Conservation (phyloP, 352 stramenopile genomes). For the Pythium periplocum region DNA sequence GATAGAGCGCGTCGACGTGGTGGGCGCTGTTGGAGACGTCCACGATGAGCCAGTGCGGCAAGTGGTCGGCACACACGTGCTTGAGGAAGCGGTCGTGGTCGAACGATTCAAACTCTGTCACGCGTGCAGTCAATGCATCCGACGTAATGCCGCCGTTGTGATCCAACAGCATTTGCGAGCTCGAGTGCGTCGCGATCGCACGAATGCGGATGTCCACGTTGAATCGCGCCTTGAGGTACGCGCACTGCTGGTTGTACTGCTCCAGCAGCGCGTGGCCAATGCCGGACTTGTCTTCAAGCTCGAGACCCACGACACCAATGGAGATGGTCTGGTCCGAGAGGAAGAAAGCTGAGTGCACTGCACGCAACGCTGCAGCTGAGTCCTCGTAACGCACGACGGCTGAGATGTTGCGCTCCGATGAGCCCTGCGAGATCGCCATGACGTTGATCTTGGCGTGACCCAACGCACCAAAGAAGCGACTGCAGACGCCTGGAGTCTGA, state of each 20-base stretch:
- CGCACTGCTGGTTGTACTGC: slow-evolving; percentile 81
- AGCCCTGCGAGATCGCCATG: slow-evolving; percentile 93
- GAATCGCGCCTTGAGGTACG: slow-evolving; percentile 76
- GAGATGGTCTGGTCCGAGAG: slow-evolving; percentile 91
- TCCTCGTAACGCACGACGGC: slow-evolving; percentile 88
- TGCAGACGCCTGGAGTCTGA: slow-evolving; percentile 87
- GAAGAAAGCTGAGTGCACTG: slow-evolving; percentile 94
- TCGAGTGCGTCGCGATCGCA: slow-evolving; percentile 62
- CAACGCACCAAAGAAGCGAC: slow-evolving; percentile 92
- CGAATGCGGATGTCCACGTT: slow-evolving; percentile 83
- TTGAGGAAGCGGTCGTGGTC: slow-evolving; percentile 64
- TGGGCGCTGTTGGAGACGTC: slow-evolving; percentile 89
- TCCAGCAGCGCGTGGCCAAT: slow-evolving; percentile 86
- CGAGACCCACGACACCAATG: slow-evolving; percentile 88
- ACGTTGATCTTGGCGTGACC: slow-evolving; percentile 94
- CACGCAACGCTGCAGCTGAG: slow-evolving; percentile 88
- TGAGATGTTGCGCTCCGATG: slow-evolving; percentile 93
- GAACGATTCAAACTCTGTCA: slow-evolving; percentile 29
- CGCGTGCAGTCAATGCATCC: slow-evolving; percentile 23
- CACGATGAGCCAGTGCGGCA: slow-evolving; percentile 91
- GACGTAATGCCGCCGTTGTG: slow-evolving; percentile 48
- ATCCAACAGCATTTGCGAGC: slow-evolving; percentile 62
- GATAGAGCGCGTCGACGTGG: slow-evolving; percentile 84
- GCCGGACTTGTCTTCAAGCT: slow-evolving; percentile 44
- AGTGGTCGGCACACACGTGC: slow-evolving; percentile 83